phyloP scores from a whole-genome alignment of 1,284 basidiomycete species.

The Paramarasmius palmivorus region DNA sequence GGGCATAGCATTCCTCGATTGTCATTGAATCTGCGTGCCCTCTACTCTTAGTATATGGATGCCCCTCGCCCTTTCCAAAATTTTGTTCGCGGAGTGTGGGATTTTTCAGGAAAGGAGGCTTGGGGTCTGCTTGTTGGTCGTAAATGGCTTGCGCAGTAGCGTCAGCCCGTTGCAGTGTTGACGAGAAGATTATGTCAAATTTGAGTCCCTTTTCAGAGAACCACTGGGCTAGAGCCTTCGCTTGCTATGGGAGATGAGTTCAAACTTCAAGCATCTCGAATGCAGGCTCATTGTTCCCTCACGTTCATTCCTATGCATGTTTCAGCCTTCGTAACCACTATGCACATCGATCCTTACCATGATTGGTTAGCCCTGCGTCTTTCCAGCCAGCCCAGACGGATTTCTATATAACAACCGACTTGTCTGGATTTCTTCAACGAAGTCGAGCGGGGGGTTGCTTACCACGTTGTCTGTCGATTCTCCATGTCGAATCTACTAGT shows the following conservation, averaged over 20 bases:
- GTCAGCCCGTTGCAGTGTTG: conserved; percentile 77
- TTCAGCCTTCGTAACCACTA: conserved; percentile 2
- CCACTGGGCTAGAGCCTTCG: conserved; percentile 70
- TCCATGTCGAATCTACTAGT: conserved; percentile 69
- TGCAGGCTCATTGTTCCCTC: conserved; percentile 25
- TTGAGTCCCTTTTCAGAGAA: conserved; percentile 52
- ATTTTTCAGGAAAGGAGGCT: conserved; percentile 55
- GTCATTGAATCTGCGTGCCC: conserved; percentile 31
- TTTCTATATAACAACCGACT: conserved; percentile 32
- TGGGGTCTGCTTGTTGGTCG: conserved; percentile 48
- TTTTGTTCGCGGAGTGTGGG: conserved; percentile 62
- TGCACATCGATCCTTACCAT: conserved; percentile 54
- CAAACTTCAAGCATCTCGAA: background rate
- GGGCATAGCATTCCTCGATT: conserved; percentile 50
- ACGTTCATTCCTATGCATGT: conserved; percentile 62
- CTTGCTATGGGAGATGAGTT: conserved; percentile 59
- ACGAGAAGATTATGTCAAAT: conserved; percentile 76
- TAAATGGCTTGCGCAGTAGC: conserved; percentile 69
- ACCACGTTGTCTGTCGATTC: conserved; percentile 76
- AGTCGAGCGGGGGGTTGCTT: conserved; percentile 18
- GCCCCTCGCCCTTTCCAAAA: conserved; percentile 78
- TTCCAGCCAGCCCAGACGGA: conserved; percentile 82
- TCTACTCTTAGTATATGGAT: conserved; percentile 39
- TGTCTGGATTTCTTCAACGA: background rate
- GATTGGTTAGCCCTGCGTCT: conserved; percentile 81